A percentile compares a stretch with the other conserved stretches of the same genome.
These are phyloP conservation scores for Trypanosoma rangeli DNA, from an alignment of 208 protist species.

Conservation along the genomic window DNA sequence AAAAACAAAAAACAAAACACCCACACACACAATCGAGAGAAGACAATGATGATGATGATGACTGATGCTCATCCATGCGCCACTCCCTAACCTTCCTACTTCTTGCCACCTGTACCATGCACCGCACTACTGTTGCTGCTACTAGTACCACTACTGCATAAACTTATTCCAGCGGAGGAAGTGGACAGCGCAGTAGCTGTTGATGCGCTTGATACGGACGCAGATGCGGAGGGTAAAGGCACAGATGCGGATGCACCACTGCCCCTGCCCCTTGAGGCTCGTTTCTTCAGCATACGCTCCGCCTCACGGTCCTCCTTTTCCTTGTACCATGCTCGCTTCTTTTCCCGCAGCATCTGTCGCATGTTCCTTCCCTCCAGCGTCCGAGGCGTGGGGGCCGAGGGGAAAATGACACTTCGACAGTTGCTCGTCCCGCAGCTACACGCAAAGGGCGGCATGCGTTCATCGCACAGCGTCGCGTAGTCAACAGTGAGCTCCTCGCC, in stretches of 20 bases:
- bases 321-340: constrained; percentile 71
- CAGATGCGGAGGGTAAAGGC: not conserved
- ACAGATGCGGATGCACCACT: not conserved
- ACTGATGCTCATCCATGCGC: not conserved
- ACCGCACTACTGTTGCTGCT: not conserved
- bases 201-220: not conserved
- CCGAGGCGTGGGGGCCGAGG: constrained; percentile 61
- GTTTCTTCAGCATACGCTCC: constrained; percentile 77
- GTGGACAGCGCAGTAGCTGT: not conserved
- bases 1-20: not conserved
- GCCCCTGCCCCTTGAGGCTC: constrained; percentile 23
- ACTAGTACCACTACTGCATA: not conserved
- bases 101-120: not conserved
- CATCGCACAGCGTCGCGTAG: constrained; percentile 81
- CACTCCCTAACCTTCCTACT: not conserved
- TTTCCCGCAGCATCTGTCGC: constrained; percentile 68
- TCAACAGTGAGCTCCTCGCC: constrained; percentile 90
- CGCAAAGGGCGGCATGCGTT: constrained; percentile 74
- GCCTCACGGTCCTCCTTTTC: constrained; percentile 73
- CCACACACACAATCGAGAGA: not conserved
- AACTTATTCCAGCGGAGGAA: not conserved
- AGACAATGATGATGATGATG: not conserved
- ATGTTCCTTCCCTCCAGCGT: constrained; percentile 63
- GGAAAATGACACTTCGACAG: constrained; percentile 81
- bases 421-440: constrained; percentile 85